Percentiles rank a stretch among this genome's conserved stretches.
Conservation (phyloP, 129 eudicot genomes). For the Pulicaria dysenterica region DNA sequence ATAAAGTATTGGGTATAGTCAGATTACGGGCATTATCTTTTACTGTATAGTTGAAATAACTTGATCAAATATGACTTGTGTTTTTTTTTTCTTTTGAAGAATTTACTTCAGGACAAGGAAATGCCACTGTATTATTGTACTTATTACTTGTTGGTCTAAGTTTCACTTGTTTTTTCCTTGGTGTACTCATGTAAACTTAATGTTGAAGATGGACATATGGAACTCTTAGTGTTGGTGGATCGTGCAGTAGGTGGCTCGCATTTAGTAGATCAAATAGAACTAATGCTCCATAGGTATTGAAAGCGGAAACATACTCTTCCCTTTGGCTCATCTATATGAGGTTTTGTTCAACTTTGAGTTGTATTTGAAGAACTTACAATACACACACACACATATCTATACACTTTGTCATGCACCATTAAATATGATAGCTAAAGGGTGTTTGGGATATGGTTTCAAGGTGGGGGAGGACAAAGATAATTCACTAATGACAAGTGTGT, state of each 20-base stretch:
- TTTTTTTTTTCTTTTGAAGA: too few relatives aligned
- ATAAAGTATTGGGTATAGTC: slow-evolving; percentile 8
- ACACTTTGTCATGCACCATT: background rate
- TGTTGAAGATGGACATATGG: slow-evolving; percentile 69
- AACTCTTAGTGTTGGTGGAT: slow-evolving; percentile 89
- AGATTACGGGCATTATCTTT: slow-evolving; percentile 20
- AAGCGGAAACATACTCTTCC: slow-evolving; percentile 76
- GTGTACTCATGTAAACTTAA: slow-evolving; percentile 35
- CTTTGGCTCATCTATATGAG: slow-evolving; percentile 95
- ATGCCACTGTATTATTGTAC: slow-evolving; percentile 10
- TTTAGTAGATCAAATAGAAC: slow-evolving; percentile 78
- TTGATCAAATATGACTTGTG: too few relatives aligned
- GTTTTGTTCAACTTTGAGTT: slow-evolving; percentile 31
- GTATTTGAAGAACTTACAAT: background rate
- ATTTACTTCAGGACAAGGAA: too few relatives aligned
- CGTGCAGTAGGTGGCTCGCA: slow-evolving; percentile 97
- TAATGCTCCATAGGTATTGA: slow-evolving; percentile 98
- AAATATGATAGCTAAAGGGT: slow-evolving; percentile 21
- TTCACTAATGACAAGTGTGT: slow-evolving; percentile 70
- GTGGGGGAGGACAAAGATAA: slow-evolving; percentile 84
- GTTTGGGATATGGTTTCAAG: slow-evolving; percentile 43
- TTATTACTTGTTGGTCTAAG: background rate
- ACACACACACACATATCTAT: too few relatives aligned
- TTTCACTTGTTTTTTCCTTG: slow-evolving; percentile 7
- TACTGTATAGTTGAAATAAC: too few relatives aligned